Base-by-base conservation (phyloP, 768 basidiomycete species). In the Mycena chlorophos region DNA sequence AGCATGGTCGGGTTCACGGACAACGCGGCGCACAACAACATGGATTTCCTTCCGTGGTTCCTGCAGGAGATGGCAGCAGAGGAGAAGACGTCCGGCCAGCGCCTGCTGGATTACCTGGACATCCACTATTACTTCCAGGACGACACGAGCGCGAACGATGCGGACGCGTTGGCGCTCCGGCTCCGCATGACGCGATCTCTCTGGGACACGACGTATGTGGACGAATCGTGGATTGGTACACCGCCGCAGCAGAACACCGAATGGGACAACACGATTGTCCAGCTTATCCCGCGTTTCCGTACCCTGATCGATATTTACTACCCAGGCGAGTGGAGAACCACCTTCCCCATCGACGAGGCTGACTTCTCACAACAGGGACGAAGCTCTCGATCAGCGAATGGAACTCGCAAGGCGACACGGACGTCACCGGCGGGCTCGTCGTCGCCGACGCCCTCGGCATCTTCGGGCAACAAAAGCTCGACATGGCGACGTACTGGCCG, bases 31-130 rank as follows among this genome's bases (percentile, higher is more conserved):
- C 81, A 83, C 64, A 52, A 73, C 61, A 80, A 80, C 58, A 76
- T 71, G 28, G 81, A 83, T 63, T 83, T 81, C 71, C 51, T 83
- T 5, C 81, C 81, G 16, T 83, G 80, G 80, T 81, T 83, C 76
- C 69, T 83, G 46, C 47, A 64, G 16, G 68, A 82, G 65, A 80
- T 83, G 80, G 73, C 75, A 30, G 58, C 67, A 5, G 68, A 69
- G 2, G 73, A 75, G 38, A 61, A 58, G 8, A 65, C 54, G 2
- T 56, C 65, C 12, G 75, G 78, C 2, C 71, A 76, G 58, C 69
- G 80, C 13, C 67, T 81, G 22, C 66, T 83, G n/a, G 81, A 83
- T 63, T 80, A 75, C 65, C 75, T 83, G 50, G 81, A 81, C 61
- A 75, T 83, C 54, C 81, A 83, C 56, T 83, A 81, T 61, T 83